phyloP scores from a whole-genome alignment of 1,284 basidiomycete genomes.

The Quambalaria eucalypti region DNA sequence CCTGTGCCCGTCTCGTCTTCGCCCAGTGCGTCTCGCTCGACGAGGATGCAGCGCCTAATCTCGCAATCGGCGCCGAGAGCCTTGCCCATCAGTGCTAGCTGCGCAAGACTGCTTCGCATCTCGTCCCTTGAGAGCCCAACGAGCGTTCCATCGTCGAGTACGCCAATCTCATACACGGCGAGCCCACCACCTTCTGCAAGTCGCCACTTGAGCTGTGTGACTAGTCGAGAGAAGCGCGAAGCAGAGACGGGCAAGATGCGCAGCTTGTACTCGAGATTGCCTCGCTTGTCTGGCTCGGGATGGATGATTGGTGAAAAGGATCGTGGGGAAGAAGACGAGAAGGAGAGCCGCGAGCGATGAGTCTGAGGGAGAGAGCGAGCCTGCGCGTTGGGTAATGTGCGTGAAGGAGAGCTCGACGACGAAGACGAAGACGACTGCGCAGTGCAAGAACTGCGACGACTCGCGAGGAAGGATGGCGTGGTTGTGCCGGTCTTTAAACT shows the following conservation, averaged over 20 bases:
- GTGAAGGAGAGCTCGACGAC: not conserved
- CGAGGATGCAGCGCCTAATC: not conserved
- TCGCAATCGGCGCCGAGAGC: not conserved
- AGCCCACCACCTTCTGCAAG: conserved; percentile 40
- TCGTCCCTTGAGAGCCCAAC: not conserved
- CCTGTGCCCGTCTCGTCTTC: not conserved
- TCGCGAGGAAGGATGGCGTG: not conserved
- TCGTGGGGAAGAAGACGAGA: not conserved
- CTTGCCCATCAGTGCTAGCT: not conserved
- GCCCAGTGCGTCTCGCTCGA: not conserved
- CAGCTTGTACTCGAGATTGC: conserved; percentile 46
- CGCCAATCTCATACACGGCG: conserved; percentile 44
- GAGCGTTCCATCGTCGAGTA: conserved; percentile 37
- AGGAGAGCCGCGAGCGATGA: not conserved
- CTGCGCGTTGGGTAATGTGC: not conserved
- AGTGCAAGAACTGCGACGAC: not conserved
- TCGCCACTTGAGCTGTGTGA: conserved; percentile 46
- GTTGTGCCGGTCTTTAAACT: not conserved
- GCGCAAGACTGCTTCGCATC: not conserved
- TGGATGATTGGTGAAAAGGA: conserved; percentile 14
- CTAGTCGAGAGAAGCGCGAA: conserved; percentile 40
- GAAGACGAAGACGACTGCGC: not conserved
- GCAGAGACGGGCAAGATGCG: conserved; percentile 39
- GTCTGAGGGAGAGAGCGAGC: not conserved
- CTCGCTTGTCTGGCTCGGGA: conserved; percentile 40